Evolutionary conservation across 2,329 filamentous ascomycete genomes (phyloP), one percentile per base, ranked within the genome.

Genomic region (Penicillium rolfsii): DNA sequence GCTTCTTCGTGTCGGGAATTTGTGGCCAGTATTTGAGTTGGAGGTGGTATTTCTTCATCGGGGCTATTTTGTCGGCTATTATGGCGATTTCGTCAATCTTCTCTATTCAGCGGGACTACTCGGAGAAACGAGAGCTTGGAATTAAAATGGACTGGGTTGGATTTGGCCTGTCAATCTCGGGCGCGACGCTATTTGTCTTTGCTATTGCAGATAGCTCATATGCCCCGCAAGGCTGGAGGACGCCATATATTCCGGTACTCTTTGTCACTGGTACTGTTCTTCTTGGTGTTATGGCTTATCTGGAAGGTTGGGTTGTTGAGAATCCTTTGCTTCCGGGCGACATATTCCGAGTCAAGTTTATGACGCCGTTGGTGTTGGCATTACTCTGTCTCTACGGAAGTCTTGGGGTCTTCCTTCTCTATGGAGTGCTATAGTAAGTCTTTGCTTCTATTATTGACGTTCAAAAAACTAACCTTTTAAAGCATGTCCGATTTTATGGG

Each of bases 181-280:
- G 88, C 0, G 74, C 93, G 12, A 81, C 90, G 1, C 81, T 95
- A 28, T 80, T 91, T 64, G 88, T 92, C 0, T 94, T 88, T 68
- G 89, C 90, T 0, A 84, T 95, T 55, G 93, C 90, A 0, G 88
- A 91, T 52, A 88, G 87, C 7, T 84, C 87, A 0, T 86, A 91
- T 72, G 89, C 89, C 0, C 84, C 87, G 0, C 72, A 86, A 2
- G 85, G 88, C 1, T 94, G 91, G 90, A 79, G 75, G n/a, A 91
- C 88, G 0, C 88, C 89, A 1, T 91, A 92, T 65, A 87, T 94
- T 40, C 84, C 85, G 43, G 79, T 87, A 9, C 85, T 87, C 0
- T 84, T 94, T 50, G 77, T 87, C 3, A 41, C 89, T 1, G 91
- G 91, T 0, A 76, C 83, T 5, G 59, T 91, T 0, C 74, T 89